Percentiles rank a stretch among this genome's conserved stretches.
Conservation (phyloP, 495 filamentous ascomycete species). For the Neurospora discreta region DNA sequence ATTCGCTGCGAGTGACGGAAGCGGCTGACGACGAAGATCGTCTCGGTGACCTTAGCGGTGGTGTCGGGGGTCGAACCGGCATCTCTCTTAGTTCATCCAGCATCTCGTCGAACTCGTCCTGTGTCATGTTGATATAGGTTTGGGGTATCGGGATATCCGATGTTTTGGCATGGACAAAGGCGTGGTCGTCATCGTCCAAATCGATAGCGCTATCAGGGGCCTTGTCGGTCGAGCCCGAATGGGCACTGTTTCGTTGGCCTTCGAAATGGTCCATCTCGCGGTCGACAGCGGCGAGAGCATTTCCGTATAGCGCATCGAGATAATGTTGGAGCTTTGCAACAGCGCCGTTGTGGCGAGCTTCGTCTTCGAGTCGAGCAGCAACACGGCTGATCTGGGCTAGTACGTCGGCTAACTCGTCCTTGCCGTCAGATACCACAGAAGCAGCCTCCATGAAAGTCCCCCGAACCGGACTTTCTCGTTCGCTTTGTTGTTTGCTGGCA, state of each 20-base stretch:
- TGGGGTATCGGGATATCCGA: conserved; percentile 6
- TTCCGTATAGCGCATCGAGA: conserved; percentile 20
- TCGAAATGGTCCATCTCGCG: conserved; percentile 7
- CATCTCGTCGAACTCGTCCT: conserved; percentile 27
- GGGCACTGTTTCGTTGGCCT: conserved; percentile 2
- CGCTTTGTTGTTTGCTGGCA: not conserved
- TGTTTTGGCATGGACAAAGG: not conserved
- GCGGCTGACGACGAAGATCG: conserved; percentile 9
- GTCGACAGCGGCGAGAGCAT: conserved; percentile 17
- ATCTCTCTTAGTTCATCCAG: conserved; percentile 23
- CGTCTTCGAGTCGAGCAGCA: conserved; percentile 5
- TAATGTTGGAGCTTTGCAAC: conserved; percentile 24
- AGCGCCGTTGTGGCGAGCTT: conserved; percentile 23
- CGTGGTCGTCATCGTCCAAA: conserved; percentile 18
- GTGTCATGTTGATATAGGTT: not conserved
- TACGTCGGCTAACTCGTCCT: conserved; percentile 6
- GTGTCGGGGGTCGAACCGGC: conserved; percentile 25
- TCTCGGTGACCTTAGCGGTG: conserved; percentile 27
- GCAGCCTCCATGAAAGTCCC: not conserved
- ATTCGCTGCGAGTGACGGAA: not conserved
- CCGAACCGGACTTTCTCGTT: not conserved
- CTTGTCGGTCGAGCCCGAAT: conserved; percentile 19
- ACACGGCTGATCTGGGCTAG: conserved; percentile 6
- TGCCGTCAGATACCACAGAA: not conserved
- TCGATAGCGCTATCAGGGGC: conserved; percentile 35